A percentile compares a stretch with the other conserved stretches of the same genome.
Evolutionary conservation across 176 grass and related monocot species (phyloP).

Genomic region (Themeda triandra): DNA sequence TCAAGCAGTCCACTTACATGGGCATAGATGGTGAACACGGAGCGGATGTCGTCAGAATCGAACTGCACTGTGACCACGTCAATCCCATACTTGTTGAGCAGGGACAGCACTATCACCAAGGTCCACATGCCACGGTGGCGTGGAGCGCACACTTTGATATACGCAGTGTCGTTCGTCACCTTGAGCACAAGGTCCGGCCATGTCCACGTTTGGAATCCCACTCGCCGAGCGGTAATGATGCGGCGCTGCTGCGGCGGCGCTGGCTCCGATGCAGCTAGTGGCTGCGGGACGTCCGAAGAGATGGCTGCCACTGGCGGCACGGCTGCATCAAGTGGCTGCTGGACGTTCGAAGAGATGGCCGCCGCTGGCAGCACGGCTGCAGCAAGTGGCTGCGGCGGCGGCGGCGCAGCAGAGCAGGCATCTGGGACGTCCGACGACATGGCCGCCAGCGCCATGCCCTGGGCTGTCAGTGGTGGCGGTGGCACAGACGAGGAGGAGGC

Average conservation of each 20-base stretch:
- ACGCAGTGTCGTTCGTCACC: constrained; percentile 36
- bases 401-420: not conserved
- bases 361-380: no score
- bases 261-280: not conserved
- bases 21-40: constrained; percentile 48
- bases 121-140: constrained; percentile 27
- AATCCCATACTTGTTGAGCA: constrained; percentile 57
- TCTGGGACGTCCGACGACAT: not conserved
- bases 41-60: constrained; percentile 3
- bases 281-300: not conserved
- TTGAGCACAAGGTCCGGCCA: constrained; percentile 50
- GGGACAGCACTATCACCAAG: constrained; percentile 18
- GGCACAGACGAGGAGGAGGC: not conserved
- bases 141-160: constrained; percentile 36
- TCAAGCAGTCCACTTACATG: constrained; percentile 11
- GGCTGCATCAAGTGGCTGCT: not conserved
- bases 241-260: not conserved
- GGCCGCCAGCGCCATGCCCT: not conserved
- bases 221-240: no score
- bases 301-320: not conserved
- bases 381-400: not conserved
- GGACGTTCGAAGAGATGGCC: no score
- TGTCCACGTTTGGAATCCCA: constrained; percentile 54
- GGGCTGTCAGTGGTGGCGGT: not conserved
- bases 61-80: constrained; percentile 48